phyloP scores from a whole-genome alignment of 495 filamentous ascomycete species.

The Chaetomium fimeti region DNA sequence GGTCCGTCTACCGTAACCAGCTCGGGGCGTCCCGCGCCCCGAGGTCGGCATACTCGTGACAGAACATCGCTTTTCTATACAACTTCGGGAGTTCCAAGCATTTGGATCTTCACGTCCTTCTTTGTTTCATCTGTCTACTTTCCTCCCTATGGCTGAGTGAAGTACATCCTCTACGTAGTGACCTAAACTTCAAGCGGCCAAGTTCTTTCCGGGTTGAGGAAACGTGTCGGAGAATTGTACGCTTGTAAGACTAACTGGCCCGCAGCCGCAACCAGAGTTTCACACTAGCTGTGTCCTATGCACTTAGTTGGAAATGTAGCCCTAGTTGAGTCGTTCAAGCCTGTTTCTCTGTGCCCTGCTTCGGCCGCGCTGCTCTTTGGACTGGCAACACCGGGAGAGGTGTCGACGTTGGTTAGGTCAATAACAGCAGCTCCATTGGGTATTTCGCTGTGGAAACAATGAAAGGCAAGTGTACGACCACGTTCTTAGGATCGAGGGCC shows the following conservation, averaged over 20 bases:
- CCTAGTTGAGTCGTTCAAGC: no score
- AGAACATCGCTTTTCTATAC: conserved; percentile 6
- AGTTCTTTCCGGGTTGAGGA: not conserved
- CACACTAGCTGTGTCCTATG: no score
- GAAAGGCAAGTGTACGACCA: conserved; percentile 7
- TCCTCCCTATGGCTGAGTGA: not conserved
- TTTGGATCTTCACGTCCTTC: conserved; percentile 10
- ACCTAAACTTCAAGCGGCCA: not conserved
- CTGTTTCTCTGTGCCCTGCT: no score
- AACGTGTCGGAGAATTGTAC: no score
- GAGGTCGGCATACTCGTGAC: no score
- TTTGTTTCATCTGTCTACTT: conserved; percentile 7
- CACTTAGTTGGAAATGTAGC: no score
- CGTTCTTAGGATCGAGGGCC: not conserved
- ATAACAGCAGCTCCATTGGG: conserved; percentile 17
- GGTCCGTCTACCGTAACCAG: no score
- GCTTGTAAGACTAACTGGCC: no score
- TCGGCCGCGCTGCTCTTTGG: no score
- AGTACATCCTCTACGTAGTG: conserved; percentile 7
- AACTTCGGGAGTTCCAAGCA: conserved; percentile 8
- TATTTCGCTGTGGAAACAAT: conserved; percentile 13
- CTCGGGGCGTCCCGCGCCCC: no score
- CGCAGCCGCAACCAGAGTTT: no score
- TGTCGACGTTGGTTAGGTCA: conserved; percentile 23
- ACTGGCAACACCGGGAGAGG: conserved; percentile 22